Percentiles rank a stretch among this genome's conserved stretches.
Evolutionary conservation across 768 basidiomycete genomes (phyloP).

Genomic region (Cubamyces lactineus): DNA sequence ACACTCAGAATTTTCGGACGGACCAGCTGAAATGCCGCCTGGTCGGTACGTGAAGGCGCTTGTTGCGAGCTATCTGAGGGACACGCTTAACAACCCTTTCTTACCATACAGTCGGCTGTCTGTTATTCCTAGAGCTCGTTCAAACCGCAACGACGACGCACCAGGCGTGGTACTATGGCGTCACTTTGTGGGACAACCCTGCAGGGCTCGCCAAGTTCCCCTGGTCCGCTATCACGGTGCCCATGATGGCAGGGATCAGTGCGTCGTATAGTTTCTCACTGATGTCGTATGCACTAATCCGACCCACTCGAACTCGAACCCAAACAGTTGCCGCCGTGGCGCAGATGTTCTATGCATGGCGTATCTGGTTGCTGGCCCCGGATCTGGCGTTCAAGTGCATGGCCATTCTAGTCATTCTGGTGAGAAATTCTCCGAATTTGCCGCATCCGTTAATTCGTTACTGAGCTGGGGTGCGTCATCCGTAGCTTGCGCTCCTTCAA

Average conservation of each 20-base stretch:
- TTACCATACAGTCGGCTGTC: background rate
- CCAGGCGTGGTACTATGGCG: slow-evolving; percentile 28
- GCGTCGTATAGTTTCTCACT: background rate
- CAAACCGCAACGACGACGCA: slow-evolving; percentile 31
- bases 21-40: slow-evolving; percentile 4
- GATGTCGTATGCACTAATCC: background rate
- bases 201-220: slow-evolving; percentile 21
- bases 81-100: background rate
- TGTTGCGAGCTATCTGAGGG: background rate
- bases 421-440: background rate
- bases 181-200: slow-evolving; percentile 30
- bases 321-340: slow-evolving; percentile 28
- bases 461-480: background rate
- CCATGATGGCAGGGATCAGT: slow-evolving; percentile 29
- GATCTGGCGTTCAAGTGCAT: slow-evolving; percentile 6
- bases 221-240: slow-evolving; percentile 19
- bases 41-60: background rate
- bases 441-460: background rate
- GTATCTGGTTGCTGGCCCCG: slow-evolving; percentile 13
- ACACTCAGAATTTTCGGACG: slow-evolving; percentile 3
- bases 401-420: slow-evolving; percentile 1
- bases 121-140: slow-evolving; percentile 26
- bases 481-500: slow-evolving; percentile 24
- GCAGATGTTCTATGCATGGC: slow-evolving; percentile 33
- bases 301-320: too few species aligned